Evolutionary conservation across 139 green algal genomes (phyloP), one percentile per base, ranked within the genome.

Genomic region (Auxenochlorella pyrenoidosa): DNA sequence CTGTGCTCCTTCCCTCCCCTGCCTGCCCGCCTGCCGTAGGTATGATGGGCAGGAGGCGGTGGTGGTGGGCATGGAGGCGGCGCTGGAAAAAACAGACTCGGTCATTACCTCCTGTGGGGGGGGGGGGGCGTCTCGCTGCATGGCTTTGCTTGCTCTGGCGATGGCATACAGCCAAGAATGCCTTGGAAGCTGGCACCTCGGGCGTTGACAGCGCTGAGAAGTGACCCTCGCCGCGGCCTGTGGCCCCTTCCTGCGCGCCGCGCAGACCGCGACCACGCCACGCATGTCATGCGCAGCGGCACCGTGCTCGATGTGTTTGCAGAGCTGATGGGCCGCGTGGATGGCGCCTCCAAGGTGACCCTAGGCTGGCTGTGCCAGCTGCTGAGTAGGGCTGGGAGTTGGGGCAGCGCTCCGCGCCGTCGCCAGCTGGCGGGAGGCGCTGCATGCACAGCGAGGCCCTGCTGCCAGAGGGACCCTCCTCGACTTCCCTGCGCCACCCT

Each of bases 31-130:
- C 59, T 68, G 12, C 13, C 6, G 59, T 66, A 95, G 93, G 34
- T 99, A 99, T 90, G 97, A 99, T 87, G 98, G 98, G 10, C 98
- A 99, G 87, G 98, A 99, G 90, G 98, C 98, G 4, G 95, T 99
- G 18, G 91, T 94, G 51, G 95, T 96, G 54, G 98, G 98, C 80
- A 98, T 99, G 91, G 96, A 99, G 80, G 94, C 94, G 4, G 96
- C 92, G 0, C 89, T 98, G 21, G 98, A 43, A 1, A 43, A 44
- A 15, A 76, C 12, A 8, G 98, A 99, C 90, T 96, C 93, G n/a
- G 96, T 99, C 85, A 98, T 99, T 88, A 99, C 98, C 3, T 97
- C 94, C 0, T 99, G 70, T 76, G 70, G 36, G 66, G 3, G 66
- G 66, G 12, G 10, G 18, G 59, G 3, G n/a, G n/a, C n/a, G n/a